These are phyloP conservation scores for Populus hybrid DNA, from an alignment of 441 rosid genomes.

Conservation along the genomic window DNA sequence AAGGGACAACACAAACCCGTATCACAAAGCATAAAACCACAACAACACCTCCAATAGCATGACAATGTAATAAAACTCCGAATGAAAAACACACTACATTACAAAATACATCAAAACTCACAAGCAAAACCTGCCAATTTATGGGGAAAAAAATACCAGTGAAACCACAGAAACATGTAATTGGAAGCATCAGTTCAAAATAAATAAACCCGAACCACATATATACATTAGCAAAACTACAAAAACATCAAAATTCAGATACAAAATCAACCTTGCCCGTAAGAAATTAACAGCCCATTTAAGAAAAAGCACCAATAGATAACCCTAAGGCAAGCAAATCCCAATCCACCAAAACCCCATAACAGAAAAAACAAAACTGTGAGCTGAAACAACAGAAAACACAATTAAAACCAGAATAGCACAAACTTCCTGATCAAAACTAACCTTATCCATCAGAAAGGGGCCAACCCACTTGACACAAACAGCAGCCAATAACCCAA, in stretches of 20 bases:
- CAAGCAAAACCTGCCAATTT: not conserved
- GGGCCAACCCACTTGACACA: slow-evolving; percentile 90
- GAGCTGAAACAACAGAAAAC: not conserved
- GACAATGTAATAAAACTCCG: not conserved
- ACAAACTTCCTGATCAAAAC: slow-evolving; percentile 13
- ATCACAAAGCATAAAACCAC: not conserved
- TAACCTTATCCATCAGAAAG: slow-evolving; percentile 86
- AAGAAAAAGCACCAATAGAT: slow-evolving; percentile 19
- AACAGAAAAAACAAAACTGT: slow-evolving; percentile 8
- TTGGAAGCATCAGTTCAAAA: slow-evolving; percentile 5
- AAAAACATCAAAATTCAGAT: not conserved
- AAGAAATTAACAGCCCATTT: slow-evolving; percentile 67
- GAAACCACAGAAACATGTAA: not conserved
- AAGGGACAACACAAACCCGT: not conserved
- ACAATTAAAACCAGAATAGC: not conserved
- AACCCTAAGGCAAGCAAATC: not conserved
- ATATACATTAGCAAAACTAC: not conserved
- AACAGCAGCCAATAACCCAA: slow-evolving; percentile 63
- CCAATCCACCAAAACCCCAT: not conserved
- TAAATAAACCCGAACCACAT: not conserved
- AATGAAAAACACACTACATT: not conserved
- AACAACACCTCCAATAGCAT: not conserved
- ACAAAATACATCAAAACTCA: slow-evolving; percentile 1
- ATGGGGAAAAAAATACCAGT: slow-evolving; percentile 3
- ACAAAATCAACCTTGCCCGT: slow-evolving; percentile 56